These are phyloP conservation scores for Fusarium sp. DNA, from an alignment of 2,329 filamentous ascomycete species.

Conservation along the genomic window DNA sequence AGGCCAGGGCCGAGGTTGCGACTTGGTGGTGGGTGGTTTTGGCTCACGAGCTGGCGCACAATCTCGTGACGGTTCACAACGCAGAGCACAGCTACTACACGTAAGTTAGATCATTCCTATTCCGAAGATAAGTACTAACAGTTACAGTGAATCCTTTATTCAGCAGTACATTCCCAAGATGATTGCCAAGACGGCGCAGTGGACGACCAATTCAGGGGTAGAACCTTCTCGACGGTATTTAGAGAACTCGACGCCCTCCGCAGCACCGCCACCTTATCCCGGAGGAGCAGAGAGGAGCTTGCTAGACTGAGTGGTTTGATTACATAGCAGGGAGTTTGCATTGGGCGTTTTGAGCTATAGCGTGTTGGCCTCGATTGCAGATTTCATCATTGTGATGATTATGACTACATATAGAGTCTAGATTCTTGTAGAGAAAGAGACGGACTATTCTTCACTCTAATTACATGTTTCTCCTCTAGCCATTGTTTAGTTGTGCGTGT, in stretches of 20 bases:
- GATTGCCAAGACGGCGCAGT: constrained; percentile 64
- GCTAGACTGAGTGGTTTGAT: constrained; percentile 33
- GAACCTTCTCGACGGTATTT: constrained; percentile 13
- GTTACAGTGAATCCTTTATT: constrained; percentile 76
- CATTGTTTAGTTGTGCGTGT: neutral
- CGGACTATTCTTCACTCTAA: neutral
- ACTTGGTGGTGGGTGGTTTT: constrained; percentile 97
- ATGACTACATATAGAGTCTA: constrained; percentile 27
- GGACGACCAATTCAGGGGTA: constrained; percentile 40
- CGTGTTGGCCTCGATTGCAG: constrained; percentile 7
- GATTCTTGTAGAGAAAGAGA: constrained; percentile 10
- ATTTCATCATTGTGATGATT: neutral
- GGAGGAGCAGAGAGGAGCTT: constrained; percentile 29
- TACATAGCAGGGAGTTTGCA: constrained; percentile 32
- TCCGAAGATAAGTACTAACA: constrained; percentile 23
- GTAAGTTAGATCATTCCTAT: constrained; percentile 52
- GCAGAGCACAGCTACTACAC: constrained; percentile 87
- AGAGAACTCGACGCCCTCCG: constrained; percentile 6
- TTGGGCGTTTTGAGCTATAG: neutral
- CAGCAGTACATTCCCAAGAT: constrained; percentile 81
- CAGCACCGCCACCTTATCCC: constrained; percentile 24
- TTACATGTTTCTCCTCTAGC: neutral
- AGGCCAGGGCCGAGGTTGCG: constrained; percentile 74
- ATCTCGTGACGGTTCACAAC: constrained; percentile 83
- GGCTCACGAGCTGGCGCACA: constrained; percentile 96